Conservation (phyloP, 2,329 filamentous ascomycete species). For the Cladosporium sp. region DNA sequence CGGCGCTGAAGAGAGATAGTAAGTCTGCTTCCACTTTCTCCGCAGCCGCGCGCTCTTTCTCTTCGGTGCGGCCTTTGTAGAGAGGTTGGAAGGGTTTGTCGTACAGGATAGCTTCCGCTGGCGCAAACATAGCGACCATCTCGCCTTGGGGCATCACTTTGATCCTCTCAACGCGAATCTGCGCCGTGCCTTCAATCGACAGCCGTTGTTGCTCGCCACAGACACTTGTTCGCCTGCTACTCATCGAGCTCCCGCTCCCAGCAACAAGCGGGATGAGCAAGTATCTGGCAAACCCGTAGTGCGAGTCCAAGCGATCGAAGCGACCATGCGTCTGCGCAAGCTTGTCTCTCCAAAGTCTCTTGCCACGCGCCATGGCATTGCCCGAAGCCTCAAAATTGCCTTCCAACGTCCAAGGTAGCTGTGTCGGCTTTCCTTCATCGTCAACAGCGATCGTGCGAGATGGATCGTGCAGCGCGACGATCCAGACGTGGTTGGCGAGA, state of each 20-base stretch:
- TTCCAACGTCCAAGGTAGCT: slow-evolving; percentile 11
- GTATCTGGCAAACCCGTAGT: slow-evolving; percentile 16
- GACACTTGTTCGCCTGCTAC: not conserved
- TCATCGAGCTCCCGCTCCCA: not conserved
- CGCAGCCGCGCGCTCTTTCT: not conserved
- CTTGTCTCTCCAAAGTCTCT: slow-evolving; percentile 11
- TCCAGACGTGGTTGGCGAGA: slow-evolving; percentile 15
- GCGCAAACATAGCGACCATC: slow-evolving; percentile 12
- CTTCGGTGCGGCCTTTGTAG: not conserved
- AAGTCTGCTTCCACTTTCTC: not conserved
- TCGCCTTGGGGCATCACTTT: slow-evolving; percentile 6
- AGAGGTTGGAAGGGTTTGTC: not conserved
- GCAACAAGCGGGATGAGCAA: not conserved
- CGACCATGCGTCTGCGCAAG: not conserved
- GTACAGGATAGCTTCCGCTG: not conserved
- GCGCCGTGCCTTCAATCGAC: not conserved
- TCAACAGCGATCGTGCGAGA: not conserved
- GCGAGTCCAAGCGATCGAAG: slow-evolving; percentile 8
- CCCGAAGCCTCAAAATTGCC: slow-evolving; percentile 9
- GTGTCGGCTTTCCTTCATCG: not conserved
- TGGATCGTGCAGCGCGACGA: slow-evolving; percentile 13
- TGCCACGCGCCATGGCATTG: slow-evolving; percentile 11
- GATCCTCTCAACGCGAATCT: slow-evolving; percentile 16
- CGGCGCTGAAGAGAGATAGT: not conserved
- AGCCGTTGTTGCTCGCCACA: not conserved